These are phyloP conservation scores for Lophiotrema nucula DNA, from an alignment of 495 filamentous ascomycete species.

Conservation along the genomic window DNA sequence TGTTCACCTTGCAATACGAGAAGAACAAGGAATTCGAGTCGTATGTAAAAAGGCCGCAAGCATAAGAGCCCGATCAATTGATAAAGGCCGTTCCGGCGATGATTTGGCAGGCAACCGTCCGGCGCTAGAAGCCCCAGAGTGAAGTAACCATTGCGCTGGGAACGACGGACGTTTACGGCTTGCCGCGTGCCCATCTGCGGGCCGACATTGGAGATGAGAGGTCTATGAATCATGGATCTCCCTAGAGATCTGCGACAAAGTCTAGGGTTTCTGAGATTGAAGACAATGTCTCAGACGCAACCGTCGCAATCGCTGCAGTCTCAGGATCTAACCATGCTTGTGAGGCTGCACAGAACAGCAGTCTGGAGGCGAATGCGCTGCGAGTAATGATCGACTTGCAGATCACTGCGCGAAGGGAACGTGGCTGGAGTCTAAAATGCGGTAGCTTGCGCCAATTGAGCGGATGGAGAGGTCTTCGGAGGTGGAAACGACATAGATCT, in stretches of 20 bases:
- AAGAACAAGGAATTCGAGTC: not conserved
- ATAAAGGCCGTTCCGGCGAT: not conserved
- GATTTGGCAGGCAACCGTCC: not conserved
- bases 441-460: too few relatives aligned
- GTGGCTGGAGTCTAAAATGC: too few relatives aligned
- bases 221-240: too few relatives aligned
- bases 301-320: not conserved
- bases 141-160: slow-evolving; percentile 4
- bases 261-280: not conserved
- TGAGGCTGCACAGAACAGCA: too few relatives aligned
- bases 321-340: too few relatives aligned
- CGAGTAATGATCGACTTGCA: too few relatives aligned
- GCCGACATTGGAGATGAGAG: not conserved
- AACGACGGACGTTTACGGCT: slow-evolving; percentile 1
- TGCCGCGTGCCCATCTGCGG: not conserved
- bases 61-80: not conserved
- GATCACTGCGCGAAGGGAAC: too few relatives aligned
- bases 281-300: not conserved
- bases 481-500: too few relatives aligned
- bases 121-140: not conserved
- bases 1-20: not conserved
- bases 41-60: not conserved
- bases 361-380: too few relatives aligned
- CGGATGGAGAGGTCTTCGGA: too few relatives aligned
- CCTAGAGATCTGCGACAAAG: not conserved